Percentiles rank a stretch among this genome's conserved stretches.
phyloP scores from a whole-genome alignment of 2,329 filamentous ascomycete genomes.

The Verruconis gallopava region DNA sequence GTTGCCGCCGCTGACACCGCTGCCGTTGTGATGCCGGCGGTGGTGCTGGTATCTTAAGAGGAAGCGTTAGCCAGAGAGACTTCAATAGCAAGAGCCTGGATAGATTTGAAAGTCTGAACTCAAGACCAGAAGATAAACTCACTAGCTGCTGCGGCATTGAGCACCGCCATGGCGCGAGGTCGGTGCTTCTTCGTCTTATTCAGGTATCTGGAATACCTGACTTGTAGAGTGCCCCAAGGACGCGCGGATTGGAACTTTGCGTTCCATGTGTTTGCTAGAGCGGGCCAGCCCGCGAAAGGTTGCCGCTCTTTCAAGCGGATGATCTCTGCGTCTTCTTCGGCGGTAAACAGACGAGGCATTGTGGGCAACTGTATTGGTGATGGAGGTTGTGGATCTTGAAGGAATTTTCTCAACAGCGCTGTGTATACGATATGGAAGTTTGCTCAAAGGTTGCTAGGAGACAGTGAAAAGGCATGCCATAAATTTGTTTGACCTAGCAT shows the following conservation, averaged over 20 bases:
- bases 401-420: too few species aligned
- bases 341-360: not conserved
- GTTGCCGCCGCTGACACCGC: too few species aligned
- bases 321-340: not conserved
- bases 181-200: not conserved
- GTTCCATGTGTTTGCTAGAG: not conserved
- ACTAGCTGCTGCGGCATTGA: not conserved
- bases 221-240: not conserved
- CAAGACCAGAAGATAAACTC: not conserved
- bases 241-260: not conserved
- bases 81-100: too few species aligned
- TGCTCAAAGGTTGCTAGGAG: too few species aligned
- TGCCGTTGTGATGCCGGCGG: too few species aligned
- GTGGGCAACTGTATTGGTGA: too few species aligned
- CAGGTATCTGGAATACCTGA: not conserved
- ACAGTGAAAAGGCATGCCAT: too few species aligned
- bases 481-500: too few species aligned
- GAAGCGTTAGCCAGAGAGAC: too few species aligned
- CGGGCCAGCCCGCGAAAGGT: not conserved
- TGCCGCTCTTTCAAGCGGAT: not conserved
- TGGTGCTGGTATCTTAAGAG: too few species aligned
- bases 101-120: not conserved
- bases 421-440: too few species aligned
- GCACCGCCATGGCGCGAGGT: not conserved
- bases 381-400: too few species aligned